These are phyloP conservation scores for Tricholomella constricta DNA, from an alignment of 768 basidiomycete genomes.

Conservation along the genomic window DNA sequence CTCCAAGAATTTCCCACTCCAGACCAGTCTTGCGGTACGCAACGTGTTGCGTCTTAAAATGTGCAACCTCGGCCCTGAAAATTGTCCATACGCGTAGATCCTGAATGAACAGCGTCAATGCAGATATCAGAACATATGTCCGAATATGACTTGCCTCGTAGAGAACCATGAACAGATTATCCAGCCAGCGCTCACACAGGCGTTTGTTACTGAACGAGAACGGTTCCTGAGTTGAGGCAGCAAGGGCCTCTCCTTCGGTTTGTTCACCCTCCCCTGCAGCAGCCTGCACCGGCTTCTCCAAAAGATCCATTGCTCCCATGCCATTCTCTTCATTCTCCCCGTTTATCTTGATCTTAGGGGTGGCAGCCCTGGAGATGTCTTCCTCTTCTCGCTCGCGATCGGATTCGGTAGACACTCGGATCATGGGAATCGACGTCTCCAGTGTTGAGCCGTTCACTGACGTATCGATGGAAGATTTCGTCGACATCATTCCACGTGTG, in stretches of 20 bases:
- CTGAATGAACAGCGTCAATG: slow-evolving; percentile 37
- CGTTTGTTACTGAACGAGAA: slow-evolving; percentile 97
- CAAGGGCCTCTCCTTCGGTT: slow-evolving; percentile 37
- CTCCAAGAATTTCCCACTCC: slow-evolving; percentile 98
- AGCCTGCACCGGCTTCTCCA: slow-evolving; percentile 54
- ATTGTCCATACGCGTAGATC: slow-evolving; percentile 98
- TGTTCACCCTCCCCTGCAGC: slow-evolving; percentile 50
- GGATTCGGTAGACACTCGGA: slow-evolving; percentile 75
- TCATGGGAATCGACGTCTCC: slow-evolving; percentile 52
- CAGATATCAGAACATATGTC: slow-evolving; percentile 1
- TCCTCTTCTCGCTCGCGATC: slow-evolving; percentile 48
- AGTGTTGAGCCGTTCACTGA: slow-evolving; percentile 22
- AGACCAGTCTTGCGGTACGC: slow-evolving; percentile 96
- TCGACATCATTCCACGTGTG: slow-evolving; percentile 59
- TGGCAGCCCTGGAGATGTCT: slow-evolving; percentile 13
- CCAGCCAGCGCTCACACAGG: slow-evolving; percentile 95
- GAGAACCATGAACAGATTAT: slow-evolving; percentile 97
- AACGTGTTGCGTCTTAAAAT: slow-evolving; percentile 98
- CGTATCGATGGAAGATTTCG: slow-evolving; percentile 28
- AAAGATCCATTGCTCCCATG: slow-evolving; percentile 19
- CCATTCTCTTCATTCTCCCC: slow-evolving; percentile 35
- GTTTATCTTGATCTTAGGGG: slow-evolving; percentile 27
- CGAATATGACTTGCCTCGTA: slow-evolving; percentile 72
- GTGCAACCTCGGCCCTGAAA: slow-evolving; percentile 96
- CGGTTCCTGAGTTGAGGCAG: slow-evolving; percentile 49